Conservation (phyloP, 345 rosid genomes). For the Eucalyptus cloeziana region DNA sequence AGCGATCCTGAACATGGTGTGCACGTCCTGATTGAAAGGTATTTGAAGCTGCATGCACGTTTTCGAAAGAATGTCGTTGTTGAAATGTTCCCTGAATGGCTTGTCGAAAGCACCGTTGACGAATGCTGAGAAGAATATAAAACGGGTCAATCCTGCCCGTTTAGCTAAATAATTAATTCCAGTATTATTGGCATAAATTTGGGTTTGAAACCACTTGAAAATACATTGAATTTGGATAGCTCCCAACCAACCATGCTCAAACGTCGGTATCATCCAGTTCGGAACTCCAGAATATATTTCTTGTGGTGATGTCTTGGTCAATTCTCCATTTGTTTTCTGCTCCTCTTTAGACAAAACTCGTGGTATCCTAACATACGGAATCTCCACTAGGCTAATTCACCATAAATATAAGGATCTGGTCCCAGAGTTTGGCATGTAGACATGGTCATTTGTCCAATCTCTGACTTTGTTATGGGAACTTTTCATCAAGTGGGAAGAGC, state of each 20-base stretch:
- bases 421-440: neutral
- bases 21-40: slow-evolving; percentile 23
- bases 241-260: neutral
- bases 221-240: neutral
- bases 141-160: neutral
- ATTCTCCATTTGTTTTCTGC: neutral
- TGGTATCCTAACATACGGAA: neutral
- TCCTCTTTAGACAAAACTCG: neutral
- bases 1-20: slow-evolving; percentile 6
- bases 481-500: neutral
- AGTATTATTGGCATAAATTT: neutral
- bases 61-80: neutral
- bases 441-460: neutral
- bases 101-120: neutral
- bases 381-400: neutral
- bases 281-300: neutral
- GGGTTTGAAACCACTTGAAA: neutral
- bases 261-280: neutral
- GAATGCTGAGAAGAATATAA: neutral
- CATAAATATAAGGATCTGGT: neutral
- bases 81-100: neutral
- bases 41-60: slow-evolving; percentile 28
- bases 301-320: neutral
- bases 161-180: neutral
- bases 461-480: neutral